Percentiles rank a stretch among this genome's conserved stretches.
These are phyloP conservation scores for Strobilomyces confusus DNA, from an alignment of 768 basidiomycete species.

Conservation along the genomic window DNA sequence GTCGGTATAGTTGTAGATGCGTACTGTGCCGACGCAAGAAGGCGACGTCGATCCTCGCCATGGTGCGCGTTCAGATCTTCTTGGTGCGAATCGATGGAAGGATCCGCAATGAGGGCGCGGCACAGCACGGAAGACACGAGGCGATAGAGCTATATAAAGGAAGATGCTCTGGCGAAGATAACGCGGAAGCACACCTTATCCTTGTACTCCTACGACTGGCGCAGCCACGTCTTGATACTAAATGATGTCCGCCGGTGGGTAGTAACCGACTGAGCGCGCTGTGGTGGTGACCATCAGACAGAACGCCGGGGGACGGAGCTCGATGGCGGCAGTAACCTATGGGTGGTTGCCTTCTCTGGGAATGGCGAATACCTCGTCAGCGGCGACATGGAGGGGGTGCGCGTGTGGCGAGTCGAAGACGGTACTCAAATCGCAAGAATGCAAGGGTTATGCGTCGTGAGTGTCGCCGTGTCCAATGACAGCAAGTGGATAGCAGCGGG, in stretches of 20 bases:
- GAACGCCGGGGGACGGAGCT: neutral
- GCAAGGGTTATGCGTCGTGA: neutral
- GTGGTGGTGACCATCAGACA: neutral
- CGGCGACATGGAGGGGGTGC: neutral
- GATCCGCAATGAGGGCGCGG: too few species aligned
- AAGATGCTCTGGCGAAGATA: neutral
- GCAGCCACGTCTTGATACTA: neutral
- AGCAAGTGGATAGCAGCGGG: neutral
- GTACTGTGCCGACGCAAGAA: too few species aligned
- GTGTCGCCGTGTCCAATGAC: neutral
- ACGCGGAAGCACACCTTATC: neutral
- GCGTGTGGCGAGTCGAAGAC: neutral
- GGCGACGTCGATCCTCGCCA: too few species aligned
- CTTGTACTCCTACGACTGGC: neutral
- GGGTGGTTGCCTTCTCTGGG: neutral
- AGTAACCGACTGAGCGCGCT: neutral
- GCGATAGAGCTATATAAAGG: neutral
- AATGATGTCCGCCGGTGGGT: neutral
- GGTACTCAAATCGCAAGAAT: neutral
- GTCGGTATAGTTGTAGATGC: too few species aligned
- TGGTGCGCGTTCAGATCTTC: too few species aligned
- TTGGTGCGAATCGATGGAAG: too few species aligned
- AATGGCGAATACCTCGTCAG: neutral
- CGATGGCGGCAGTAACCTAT: fast-evolving
- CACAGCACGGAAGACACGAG: neutral